A percentile compares a stretch with the other conserved stretches of the same genome.
These are phyloP conservation scores for Mucor irregularis DNA, from an alignment of 371 early-diverging fungal species.

Conservation along the genomic window DNA sequence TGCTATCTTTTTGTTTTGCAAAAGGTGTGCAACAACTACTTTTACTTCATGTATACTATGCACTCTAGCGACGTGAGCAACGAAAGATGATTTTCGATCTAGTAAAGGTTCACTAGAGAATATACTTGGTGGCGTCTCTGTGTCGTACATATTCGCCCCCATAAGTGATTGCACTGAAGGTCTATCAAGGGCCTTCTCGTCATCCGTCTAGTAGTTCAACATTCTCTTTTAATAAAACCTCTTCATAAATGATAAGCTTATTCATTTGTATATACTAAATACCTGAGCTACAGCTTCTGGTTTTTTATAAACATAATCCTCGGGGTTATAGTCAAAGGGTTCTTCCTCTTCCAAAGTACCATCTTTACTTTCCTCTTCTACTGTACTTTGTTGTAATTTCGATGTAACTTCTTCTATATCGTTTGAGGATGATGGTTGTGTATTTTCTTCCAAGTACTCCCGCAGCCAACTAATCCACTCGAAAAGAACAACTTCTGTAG, in stretches of 20 bases:
- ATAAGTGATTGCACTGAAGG: constrained; percentile 27
- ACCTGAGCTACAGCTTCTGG: too few species aligned
- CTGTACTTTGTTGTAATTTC: constrained; percentile 3
- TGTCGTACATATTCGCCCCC: constrained; percentile 4
- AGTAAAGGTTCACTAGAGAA: constrained; percentile 57
- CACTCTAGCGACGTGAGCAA: constrained; percentile 80
- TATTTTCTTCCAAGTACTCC: constrained; percentile 52
- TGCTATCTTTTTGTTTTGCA: constrained; percentile 76
- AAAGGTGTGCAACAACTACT: constrained; percentile 57
- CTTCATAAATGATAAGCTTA: too few species aligned
- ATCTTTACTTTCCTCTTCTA: constrained; percentile 8
- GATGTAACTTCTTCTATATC: background rate
- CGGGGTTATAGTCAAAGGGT: constrained; percentile 12
- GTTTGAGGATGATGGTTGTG: constrained; percentile 1
- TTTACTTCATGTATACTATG: constrained; percentile 58
- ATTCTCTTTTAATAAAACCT: background rate
- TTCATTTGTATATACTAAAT: too few species aligned
- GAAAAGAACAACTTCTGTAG: constrained; percentile 73
- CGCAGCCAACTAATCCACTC: constrained; percentile 76
- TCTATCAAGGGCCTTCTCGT: constrained; percentile 15
- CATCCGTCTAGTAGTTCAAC: background rate
- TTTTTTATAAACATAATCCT: constrained; percentile 7
- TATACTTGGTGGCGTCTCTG: constrained; percentile 31
- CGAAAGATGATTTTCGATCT: constrained; percentile 86
- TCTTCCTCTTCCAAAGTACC: too few species aligned